Evolutionary conservation across 345 rosid genomes (phyloP).

Genomic region (Cardamine chenopodiifolia): DNA sequence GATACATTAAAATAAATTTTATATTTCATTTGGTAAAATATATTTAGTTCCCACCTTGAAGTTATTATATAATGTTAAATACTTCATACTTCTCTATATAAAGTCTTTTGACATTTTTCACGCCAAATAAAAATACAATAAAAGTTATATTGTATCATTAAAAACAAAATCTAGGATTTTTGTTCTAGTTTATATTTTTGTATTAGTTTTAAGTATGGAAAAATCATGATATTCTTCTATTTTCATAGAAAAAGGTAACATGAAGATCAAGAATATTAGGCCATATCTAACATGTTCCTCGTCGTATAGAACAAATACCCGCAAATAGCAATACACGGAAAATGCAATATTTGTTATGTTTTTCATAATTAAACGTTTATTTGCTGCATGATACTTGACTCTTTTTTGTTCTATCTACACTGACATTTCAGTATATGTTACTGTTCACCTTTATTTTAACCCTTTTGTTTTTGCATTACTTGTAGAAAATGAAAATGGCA

Average conservation of each 20-base stretch:
- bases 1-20: neutral
- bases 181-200: no score
- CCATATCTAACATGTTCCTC: neutral
- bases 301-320: no score
- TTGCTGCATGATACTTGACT: neutral
- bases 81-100: neutral
- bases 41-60: neutral
- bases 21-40: neutral
- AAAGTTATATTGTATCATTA: no score
- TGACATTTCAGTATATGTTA: neutral
- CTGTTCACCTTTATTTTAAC: neutral
- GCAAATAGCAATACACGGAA: neutral
- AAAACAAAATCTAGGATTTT: no score
- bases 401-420: neutral
- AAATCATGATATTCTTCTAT: neutral
- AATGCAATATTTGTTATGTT: neutral
- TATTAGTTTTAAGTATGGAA: no score
- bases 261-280: neutral
- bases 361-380: neutral
- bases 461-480: neutral
- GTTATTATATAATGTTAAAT: neutral
- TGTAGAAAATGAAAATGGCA: conserved; percentile 36
- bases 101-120: neutral
- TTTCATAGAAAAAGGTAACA: neutral
- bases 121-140: no score